Evolutionary conservation across 176 grass and related monocot genomes (phyloP), one percentile per base, ranked within the genome.

Genomic region (Eleusine coracana): DNA sequence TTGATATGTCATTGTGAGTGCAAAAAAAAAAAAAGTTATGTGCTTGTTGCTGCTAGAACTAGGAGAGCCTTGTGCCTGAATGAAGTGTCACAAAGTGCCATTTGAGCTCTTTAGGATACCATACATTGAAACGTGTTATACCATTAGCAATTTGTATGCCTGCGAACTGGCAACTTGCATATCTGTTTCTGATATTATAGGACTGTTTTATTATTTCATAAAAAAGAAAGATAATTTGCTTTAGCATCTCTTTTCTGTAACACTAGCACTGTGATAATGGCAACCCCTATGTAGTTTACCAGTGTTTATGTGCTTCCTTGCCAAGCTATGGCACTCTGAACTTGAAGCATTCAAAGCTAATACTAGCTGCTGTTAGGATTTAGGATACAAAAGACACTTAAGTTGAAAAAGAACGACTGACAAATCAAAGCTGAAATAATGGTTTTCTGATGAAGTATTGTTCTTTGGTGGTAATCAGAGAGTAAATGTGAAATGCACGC

Each of bases 361-460:
- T 63, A 59, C 38, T 76, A 62, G 41, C n/a, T 74, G 0, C 63
- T 87, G 40, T 82, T 34, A 40, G 50, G 37, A 41, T 84, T 76
- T 34, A 28, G n/a, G 46, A 45, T 81, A 64, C 21, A 63, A 63
- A 60, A n/a, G 9, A 51, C 5, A 6, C 17, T 46, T 81, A 12
- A 40, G 61, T 78, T 71, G 38, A 59, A 58, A 77, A 48, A 52
- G 15, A 1, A 52, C 50, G 0, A 52, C 14, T n/a, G 5, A 11
- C 6, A 27, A 13, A 64, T 40, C 3, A 29, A 20, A 29, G 21
- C 21, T 70, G 13, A 44, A 28, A 7, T 42, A 14, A 28, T 18
- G 3, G 28, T 62, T 28, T 10, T 0, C 66, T 64, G 29, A 36
- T 45, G 25, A 65, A 52, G 0, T 73, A 55, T 65, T 52, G n/a